phyloP scores from a whole-genome alignment of 768 basidiomycete species.

The Kwoniella sp. region DNA sequence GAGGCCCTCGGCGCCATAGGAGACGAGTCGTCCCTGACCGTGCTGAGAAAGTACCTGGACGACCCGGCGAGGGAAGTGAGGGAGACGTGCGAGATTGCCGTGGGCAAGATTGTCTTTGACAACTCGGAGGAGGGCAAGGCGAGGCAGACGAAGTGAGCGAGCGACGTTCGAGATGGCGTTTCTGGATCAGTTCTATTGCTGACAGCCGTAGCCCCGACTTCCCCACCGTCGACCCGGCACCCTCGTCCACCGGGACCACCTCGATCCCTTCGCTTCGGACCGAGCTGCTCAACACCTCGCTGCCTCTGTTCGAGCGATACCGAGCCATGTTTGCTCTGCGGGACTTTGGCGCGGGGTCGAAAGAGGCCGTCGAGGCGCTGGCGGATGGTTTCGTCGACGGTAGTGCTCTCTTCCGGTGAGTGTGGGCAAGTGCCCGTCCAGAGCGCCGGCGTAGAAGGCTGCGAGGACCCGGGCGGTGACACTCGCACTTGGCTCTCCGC shows the following conservation, averaged over 20 bases:
- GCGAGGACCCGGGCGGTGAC: not conserved
- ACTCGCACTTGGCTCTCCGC: too few species aligned
- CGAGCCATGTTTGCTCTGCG: conserved; percentile 97
- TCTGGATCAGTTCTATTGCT: too few species aligned
- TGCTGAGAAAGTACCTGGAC: conserved; percentile 66
- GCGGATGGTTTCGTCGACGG: conserved; percentile 84
- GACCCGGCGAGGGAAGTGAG: conserved; percentile 73
- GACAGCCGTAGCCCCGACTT: conserved; percentile 44
- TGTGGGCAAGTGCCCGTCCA: conserved; percentile 2
- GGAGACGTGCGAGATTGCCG: conserved; percentile 96
- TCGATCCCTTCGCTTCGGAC: conserved; percentile 58
- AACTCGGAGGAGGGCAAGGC: conserved; percentile 49
- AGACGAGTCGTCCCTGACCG: conserved; percentile 59
- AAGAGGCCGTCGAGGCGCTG: conserved; percentile 80
- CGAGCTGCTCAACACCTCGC: conserved; percentile 61
- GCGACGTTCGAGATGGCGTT: too few species aligned
- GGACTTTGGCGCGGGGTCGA: conserved; percentile 69
- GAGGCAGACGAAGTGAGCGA: conserved; percentile 43
- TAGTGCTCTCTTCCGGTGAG: conserved; percentile 88
- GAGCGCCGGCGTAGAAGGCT: not conserved
- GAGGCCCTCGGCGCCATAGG: conserved; percentile 97
- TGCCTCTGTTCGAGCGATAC: conserved; percentile 86
- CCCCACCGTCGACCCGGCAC: conserved; percentile 51
- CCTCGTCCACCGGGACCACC: conserved; percentile 25
- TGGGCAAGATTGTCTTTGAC: conserved; percentile 93